Evolutionary conservation across 345 rosid species (phyloP).

Genomic region (Toxicodendron radicans): DNA sequence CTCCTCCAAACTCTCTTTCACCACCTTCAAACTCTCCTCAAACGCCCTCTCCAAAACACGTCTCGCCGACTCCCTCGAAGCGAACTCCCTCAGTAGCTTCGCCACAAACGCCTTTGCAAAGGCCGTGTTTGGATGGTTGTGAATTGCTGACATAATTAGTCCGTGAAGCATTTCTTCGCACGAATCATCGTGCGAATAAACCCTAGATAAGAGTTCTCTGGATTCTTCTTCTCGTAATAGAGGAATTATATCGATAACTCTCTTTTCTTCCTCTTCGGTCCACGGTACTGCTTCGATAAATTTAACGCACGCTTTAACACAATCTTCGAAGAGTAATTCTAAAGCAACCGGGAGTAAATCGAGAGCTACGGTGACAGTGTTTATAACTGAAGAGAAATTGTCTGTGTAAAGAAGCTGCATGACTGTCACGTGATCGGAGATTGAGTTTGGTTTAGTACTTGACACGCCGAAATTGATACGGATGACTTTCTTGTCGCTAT

Average conservation of each 20-base stretch:
- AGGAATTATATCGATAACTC: conserved; percentile 47
- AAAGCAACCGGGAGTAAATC: conserved; percentile 61
- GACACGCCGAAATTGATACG: conserved; percentile 34
- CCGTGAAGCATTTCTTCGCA: conserved; percentile 69
- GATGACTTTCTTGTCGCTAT: conserved; percentile 4
- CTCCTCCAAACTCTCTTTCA: conserved; percentile 68
- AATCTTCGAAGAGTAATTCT: conserved; percentile 61
- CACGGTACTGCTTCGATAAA: conserved; percentile 75
- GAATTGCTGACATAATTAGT: conserved; percentile 46
- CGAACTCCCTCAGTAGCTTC: conserved; percentile 56
- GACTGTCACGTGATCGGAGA: conserved; percentile 41
- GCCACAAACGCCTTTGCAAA: conserved; percentile 66
- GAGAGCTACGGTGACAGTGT: conserved; percentile 46
- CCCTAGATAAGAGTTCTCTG: conserved; percentile 52
- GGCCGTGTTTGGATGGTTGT: conserved; percentile 53
- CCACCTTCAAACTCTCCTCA: conserved; percentile 48
- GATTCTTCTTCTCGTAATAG: conserved; percentile 51
- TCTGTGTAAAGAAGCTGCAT: conserved; percentile 52
- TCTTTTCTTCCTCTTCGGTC: conserved; percentile 63
- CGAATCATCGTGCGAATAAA: conserved; percentile 34
- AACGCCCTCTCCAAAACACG: conserved; percentile 59
- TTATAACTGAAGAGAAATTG: conserved; percentile 38
- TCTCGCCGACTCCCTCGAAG: conserved; percentile 51
- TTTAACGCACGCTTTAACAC: conserved; percentile 43
- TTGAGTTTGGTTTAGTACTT: conserved; percentile 26